A percentile compares a stretch with the other conserved stretches of the same genome.
Evolutionary conservation across 2,329 filamentous ascomycete genomes (phyloP).

Genomic region (Zarea fungicola): DNA sequence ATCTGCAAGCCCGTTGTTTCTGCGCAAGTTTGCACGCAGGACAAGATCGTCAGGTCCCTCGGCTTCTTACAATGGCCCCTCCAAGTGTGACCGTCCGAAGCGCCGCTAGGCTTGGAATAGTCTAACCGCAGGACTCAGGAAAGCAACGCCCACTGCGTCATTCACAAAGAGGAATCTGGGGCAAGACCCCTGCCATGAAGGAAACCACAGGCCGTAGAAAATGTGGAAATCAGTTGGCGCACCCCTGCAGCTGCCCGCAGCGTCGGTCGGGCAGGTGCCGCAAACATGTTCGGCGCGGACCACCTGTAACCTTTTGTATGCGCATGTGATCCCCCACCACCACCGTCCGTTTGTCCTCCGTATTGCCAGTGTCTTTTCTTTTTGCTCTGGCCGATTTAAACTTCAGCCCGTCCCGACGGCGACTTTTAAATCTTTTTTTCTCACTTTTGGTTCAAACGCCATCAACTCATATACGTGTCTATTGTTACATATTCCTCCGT

Average conservation of each 20-base stretch:
- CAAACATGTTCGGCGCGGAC: too few relatives aligned
- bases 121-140: conserved; percentile 13
- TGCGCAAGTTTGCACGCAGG: too few relatives aligned
- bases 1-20: too few relatives aligned
- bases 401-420: conserved; percentile 2
- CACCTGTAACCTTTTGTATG: too few relatives aligned
- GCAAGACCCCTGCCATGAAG: conserved; percentile 24
- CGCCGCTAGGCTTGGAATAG: background rate
- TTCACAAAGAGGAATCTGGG: conserved; percentile 26
- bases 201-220: background rate
- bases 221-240: background rate
- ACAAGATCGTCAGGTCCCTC: background rate
- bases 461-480: background rate
- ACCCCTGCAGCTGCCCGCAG: conserved; percentile 5
- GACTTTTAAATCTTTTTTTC: background rate
- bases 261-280: too few relatives aligned
- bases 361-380: too few relatives aligned
- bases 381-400: background rate
- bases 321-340: conserved; percentile 12
- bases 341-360: background rate
- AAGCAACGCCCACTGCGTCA: background rate
- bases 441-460: too few relatives aligned
- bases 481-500: background rate
- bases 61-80: too few relatives aligned
- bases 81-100: too few relatives aligned